phyloP scores from a whole-genome alignment of 2,329 filamentous ascomycete species.

The Fusarium xyrophilum region DNA sequence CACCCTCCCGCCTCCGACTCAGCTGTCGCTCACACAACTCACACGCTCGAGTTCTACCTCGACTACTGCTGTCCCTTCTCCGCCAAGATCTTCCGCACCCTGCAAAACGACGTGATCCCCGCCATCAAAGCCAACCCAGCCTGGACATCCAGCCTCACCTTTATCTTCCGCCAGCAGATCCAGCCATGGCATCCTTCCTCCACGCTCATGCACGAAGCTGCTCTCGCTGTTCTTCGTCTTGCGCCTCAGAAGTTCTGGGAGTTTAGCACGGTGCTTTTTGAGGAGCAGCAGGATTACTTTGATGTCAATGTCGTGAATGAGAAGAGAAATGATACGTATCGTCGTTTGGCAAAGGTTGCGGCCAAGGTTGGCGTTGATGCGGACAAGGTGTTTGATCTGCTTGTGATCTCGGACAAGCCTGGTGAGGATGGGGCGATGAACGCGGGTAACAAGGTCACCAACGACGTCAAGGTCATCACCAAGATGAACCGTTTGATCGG shows the following conservation, averaged over 20 bases:
- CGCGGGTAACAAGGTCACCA: conserved; percentile 79
- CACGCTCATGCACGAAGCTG: conserved; percentile 83
- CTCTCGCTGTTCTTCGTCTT: conserved; percentile 76
- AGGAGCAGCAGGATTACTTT: conserved; percentile 77
- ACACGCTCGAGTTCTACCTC: conserved; percentile 73
- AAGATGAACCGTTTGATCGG: conserved; percentile 81
- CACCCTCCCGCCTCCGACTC: conserved; percentile 45
- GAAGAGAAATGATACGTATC: conserved; percentile 83
- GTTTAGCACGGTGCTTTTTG: conserved; percentile 73
- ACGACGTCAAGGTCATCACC: conserved; percentile 82
- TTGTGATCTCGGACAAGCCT: conserved; percentile 73
- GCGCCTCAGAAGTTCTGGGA: conserved; percentile 78
- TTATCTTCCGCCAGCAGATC: conserved; percentile 90
- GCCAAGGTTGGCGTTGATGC: conserved; percentile 72
- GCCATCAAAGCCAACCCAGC: conserved; percentile 67
- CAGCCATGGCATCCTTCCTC: conserved; percentile 95
- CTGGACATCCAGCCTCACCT: conserved; percentile 64
- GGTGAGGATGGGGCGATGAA: conserved; percentile 74
- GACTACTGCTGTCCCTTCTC: conserved; percentile 88
- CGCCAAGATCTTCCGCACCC: conserved; percentile 75
- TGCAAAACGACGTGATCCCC: conserved; percentile 71
- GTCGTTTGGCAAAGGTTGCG: conserved; percentile 77
- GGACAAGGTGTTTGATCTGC: conserved; percentile 70
- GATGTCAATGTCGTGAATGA: conserved; percentile 86
- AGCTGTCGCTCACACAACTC: conserved; percentile 54